phyloP scores from a whole-genome alignment of 2,329 filamentous ascomycete species.

The Colletotrichum navitas region DNA sequence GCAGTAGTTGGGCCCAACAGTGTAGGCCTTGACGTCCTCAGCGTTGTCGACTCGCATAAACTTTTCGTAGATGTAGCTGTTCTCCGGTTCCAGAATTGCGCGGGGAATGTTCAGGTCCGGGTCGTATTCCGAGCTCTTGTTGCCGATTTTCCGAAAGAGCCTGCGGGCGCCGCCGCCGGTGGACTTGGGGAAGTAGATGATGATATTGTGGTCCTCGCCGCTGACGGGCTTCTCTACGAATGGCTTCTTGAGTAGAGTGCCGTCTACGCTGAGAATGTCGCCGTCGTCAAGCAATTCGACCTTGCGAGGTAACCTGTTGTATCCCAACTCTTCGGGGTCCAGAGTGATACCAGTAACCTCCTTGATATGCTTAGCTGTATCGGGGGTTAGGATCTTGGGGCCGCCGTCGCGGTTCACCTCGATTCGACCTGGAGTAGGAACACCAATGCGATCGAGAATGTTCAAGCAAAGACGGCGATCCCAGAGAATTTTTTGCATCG shows the following conservation, averaged over 20 bases:
- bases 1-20: constrained; percentile 91
- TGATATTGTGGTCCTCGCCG: constrained; percentile 98
- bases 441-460: constrained; percentile 88
- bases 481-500: constrained; percentile 98
- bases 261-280: constrained; percentile 90
- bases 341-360: constrained; percentile 83
- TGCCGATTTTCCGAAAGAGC: constrained; percentile 96
- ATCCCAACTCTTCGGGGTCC: constrained; percentile 71
- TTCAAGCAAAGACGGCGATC: constrained; percentile 90
- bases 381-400: constrained; percentile 80
- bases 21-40: constrained; percentile 98
- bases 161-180: constrained; percentile 90
- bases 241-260: constrained; percentile 83
- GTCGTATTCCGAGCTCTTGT: constrained; percentile 98
- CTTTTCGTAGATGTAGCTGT: constrained; percentile 96
- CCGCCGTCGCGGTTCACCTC: constrained; percentile 96
- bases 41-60: constrained; percentile 97
- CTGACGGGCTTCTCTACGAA: constrained; percentile 99
- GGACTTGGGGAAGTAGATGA: constrained; percentile 94
- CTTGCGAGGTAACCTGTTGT: constrained; percentile 68
- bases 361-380: constrained; percentile 84
- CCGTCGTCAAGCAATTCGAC: constrained; percentile 92
- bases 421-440: constrained; percentile 88
- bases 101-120: constrained; percentile 81
- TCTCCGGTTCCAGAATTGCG: constrained; percentile 81